Evolutionary conservation across 2,329 filamentous ascomycete species (phyloP), one percentile per base, ranked within the genome.

Genomic region (Aspergillus felis): DNA sequence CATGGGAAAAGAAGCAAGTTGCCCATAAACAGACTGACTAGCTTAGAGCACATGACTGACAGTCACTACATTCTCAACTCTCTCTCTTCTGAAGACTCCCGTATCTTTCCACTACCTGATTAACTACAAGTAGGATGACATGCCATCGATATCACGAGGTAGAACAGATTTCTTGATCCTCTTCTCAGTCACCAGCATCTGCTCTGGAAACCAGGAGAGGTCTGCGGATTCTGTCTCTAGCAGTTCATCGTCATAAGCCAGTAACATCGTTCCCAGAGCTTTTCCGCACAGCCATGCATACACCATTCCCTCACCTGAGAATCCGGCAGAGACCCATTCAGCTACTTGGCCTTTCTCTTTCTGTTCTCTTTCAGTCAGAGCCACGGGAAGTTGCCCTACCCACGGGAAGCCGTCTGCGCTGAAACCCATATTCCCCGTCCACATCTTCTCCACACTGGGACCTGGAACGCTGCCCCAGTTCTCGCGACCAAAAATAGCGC

Each of bases 351-450:
- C 41, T 1, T 27, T 42, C 22, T 38, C 8, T 2, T 29, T 12
- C 2, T 0, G n/a, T 42, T 28, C 25, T 32, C 62, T 54, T 22
- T 44, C 8, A 22, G 66, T 69, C n/a, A 56, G 48, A 27, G 54
- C 62, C 0, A 3, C 29, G 12, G 68, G 62, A n/a, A 70, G 42
- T 38, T 22, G 57, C 1, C 85, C 84, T 51, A 88, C 78, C 68
- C 80, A 80, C 0, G 81, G 81, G 14, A 78, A 65, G 0, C 77
- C 79, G 62, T 84, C 81, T 1, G 74, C 70, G 20, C 78, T 81
- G 35, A 77, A 78, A 2, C 79, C 81, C 75, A 82, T 83, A 51
- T 79, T 81, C 0, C 69, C 69, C 2, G 69, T 68, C 69, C 69
- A 72, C 66, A 69, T 70, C 8, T 57, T 58, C 44, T 70, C 63